phyloP scores from a whole-genome alignment of 805 yeast genomes.

The Zygosaccharomyces pseudorouxii region DNA sequence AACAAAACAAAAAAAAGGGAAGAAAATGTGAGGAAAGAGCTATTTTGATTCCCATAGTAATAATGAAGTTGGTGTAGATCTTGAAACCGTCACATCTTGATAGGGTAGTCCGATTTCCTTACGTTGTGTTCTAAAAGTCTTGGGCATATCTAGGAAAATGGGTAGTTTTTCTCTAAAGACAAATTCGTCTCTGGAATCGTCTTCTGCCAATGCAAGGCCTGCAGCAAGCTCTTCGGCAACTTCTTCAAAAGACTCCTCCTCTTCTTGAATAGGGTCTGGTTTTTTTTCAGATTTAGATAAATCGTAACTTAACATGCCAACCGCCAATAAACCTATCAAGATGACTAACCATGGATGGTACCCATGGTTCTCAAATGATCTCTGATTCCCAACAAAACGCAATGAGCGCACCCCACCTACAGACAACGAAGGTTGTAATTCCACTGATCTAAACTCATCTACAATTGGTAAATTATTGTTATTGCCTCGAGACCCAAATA shows the following conservation, averaged over 20 bases:
- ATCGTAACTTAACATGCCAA: not conserved
- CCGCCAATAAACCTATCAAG: not conserved
- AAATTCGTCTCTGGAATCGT: not conserved
- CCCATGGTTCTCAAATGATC: not conserved
- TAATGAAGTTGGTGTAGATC: conserved; percentile 7
- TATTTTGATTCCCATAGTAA: conserved; percentile 7
- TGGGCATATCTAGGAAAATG: not conserved
- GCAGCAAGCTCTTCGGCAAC: too few species aligned
- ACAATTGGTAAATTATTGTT: not conserved
- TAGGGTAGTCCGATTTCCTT: conserved; percentile 1
- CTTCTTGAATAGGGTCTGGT: not conserved
- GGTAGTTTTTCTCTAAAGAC: not conserved
- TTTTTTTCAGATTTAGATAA: not conserved
- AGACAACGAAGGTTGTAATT: not conserved
- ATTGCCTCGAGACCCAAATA: not conserved
- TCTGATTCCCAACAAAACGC: not conserved
- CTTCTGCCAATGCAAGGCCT: not conserved
- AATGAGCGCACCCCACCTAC: not conserved
- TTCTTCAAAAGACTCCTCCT: not conserved
- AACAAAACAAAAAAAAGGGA: not conserved
- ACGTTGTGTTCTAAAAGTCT: conserved; percentile 2
- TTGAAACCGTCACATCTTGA: conserved; percentile 4
- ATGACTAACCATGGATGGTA: not conserved
- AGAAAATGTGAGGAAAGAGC: too few species aligned
- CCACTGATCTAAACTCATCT: not conserved